Conservation (phyloP, 441 rosid genomes). For the Arabidopsis hybrid region DNA sequence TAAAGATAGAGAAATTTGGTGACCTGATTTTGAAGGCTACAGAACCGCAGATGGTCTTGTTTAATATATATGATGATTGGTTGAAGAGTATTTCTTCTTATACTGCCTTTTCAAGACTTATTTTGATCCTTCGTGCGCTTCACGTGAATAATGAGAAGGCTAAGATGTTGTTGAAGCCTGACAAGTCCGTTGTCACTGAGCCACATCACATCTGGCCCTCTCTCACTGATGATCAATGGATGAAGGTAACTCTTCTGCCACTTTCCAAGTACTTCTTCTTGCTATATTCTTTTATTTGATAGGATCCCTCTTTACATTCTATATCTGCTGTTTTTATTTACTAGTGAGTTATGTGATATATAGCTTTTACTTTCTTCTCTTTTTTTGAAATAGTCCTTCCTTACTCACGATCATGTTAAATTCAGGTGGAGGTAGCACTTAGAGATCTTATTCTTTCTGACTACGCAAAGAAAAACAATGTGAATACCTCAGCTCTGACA, state of each 20-base stretch:
- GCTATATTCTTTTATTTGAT: background rate
- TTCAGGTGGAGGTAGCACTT: conserved; percentile 88
- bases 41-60: conserved; percentile 93
- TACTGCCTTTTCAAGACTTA: conserved; percentile 92
- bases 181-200: conserved; percentile 89
- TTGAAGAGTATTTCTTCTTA: conserved; percentile 92
- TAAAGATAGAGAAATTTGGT: conserved; percentile 99
- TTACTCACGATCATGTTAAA: conserved; percentile 1
- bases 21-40: conserved; percentile 96
- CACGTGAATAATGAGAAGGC: conserved; percentile 99
- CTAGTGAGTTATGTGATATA: too few species aligned
- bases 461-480: conserved; percentile 99
- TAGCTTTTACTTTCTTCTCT: too few species aligned
- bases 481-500: conserved; percentile 95
- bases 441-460: conserved; percentile 96
- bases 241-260: conserved; percentile 52
- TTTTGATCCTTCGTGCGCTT: conserved; percentile 95
- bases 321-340: too few species aligned
- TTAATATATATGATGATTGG: conserved; percentile 98
- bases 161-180: conserved; percentile 97
- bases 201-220: conserved; percentile 99
- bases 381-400: background rate
- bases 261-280: conserved; percentile 7
- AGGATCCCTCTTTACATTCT: background rate
- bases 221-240: conserved; percentile 95